Percentiles rank a stretch among this genome's conserved stretches.
These are phyloP conservation scores for Arthrobotrys iridis DNA, from an alignment of 2,329 filamentous ascomycete genomes.

Conservation along the genomic window DNA sequence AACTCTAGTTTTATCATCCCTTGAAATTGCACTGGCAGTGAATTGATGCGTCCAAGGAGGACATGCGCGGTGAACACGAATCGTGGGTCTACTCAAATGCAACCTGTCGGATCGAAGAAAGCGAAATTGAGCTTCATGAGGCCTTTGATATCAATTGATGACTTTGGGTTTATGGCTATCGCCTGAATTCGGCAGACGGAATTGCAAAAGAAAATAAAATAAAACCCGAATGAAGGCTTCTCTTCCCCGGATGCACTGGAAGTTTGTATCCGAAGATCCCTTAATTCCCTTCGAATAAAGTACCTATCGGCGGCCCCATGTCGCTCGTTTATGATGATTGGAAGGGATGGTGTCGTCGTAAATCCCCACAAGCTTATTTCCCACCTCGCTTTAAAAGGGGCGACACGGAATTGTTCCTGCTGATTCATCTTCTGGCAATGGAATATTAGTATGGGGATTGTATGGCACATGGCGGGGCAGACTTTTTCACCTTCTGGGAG, in stretches of 20 bases:
- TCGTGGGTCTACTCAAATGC: conserved; percentile 8
- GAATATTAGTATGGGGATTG: conserved; percentile 5
- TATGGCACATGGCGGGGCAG: conserved; percentile 14
- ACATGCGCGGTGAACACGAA: neutral
- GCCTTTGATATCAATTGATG: neutral
- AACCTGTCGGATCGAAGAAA: neutral
- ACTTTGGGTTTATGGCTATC: conserved; percentile 19
- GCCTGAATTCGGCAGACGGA: conserved; percentile 23
- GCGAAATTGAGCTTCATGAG: conserved; percentile 12
- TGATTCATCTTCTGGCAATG: neutral
- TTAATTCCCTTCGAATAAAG: conserved; percentile 52
- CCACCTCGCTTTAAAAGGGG: conserved; percentile 27
- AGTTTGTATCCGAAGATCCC: conserved; percentile 32
- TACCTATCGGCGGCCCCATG: conserved; percentile 8
- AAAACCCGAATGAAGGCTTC: neutral
- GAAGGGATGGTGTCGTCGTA: neutral
- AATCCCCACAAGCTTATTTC: conserved; percentile 11
- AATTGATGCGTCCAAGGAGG: neutral
- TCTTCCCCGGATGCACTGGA: conserved; percentile 1
- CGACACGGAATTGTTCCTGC: neutral
- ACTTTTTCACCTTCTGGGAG: neutral
- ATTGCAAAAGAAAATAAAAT: neutral
- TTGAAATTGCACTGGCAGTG: conserved; percentile 24
- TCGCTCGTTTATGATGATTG: conserved; percentile 29
- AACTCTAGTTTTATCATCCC: neutral